Evolutionary conservation across 1,139 yeast genomes (phyloP), one percentile per base, ranked within the genome.

Genomic region (Diutina catenulata): DNA sequence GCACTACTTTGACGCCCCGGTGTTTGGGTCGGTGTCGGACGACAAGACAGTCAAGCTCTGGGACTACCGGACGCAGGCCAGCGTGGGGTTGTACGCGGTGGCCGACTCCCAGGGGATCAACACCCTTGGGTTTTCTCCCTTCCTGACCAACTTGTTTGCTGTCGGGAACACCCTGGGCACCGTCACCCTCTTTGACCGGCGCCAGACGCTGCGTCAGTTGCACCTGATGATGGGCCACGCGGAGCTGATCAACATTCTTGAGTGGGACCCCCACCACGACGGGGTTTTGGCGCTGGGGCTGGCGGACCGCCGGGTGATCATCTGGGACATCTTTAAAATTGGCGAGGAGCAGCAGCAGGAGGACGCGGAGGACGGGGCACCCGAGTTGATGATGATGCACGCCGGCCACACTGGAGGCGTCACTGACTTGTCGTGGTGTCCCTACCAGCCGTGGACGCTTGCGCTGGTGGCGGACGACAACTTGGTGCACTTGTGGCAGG

Each of bases 271-370:
- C 1, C 76, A 72, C 46, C 62, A 68, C 38, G 91, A 80, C 46
- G 86, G 86, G 11, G 66, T 81, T 5, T 49, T 82, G n/a, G 82
- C 82, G 1, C 74, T 84, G 0, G 81, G 86, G 2, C 74, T 86
- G 1, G 74, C 72, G 44, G 93, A 81, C 50, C 66, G 88, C 45
- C 62, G 91, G 43, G 68, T 80, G 21, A 75, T 81, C 35, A 50
- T 81, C 5, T 82, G 94, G 94, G 91, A 81, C 51, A 58, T 81
- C 38, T 60, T 64, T 40, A 76, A 70, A 49, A 76, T 81, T 24
- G 93, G 93, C 2, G 83, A 78, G 47, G 93, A 81, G 49, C 91
- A 80, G 52, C 83, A 75, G 43, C 82, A 76, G 44, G 94, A 81
- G 50, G 80, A 80, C 45, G 82, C 80, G 28, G 80, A 74, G 43